A percentile compares a stretch with the other conserved stretches of the same genome.
Conservation (phyloP, 495 filamentous ascomycete genomes). For the Penicillium paradoxum region DNA sequence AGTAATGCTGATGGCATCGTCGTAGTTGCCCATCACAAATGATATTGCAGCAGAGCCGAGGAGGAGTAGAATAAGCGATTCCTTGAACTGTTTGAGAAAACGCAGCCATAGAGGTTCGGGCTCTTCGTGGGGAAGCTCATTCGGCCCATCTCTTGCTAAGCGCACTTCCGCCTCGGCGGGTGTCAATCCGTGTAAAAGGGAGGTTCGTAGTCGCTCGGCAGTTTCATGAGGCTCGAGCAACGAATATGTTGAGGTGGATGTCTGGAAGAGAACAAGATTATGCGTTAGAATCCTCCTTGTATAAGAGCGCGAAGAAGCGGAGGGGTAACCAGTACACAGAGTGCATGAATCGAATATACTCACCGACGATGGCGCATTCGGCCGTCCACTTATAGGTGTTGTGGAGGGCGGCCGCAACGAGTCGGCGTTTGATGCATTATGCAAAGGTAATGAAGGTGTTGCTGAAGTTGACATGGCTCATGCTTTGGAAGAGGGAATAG, state of each 20-base stretch:
- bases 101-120: constrained; percentile 92
- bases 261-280: constrained; percentile 28
- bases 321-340: neutral
- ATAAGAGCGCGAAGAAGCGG: neutral
- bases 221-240: constrained; percentile 69
- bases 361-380: constrained; percentile 32
- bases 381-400: constrained; percentile 31
- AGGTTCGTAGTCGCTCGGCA: constrained; percentile 74
- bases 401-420: constrained; percentile 32
- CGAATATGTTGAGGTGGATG: constrained; percentile 56
- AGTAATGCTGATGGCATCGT: constrained; percentile 93
- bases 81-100: constrained; percentile 94
- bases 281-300: constrained; percentile 7
- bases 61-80: constrained; percentile 83
- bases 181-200: constrained; percentile 71
- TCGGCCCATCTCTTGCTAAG: constrained; percentile 75
- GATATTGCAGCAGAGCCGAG: constrained; percentile 86
- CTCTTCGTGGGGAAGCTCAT: constrained; percentile 90
- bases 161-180: constrained; percentile 75
- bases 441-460: constrained; percentile 52
- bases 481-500: constrained; percentile 28
- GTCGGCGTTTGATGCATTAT: constrained; percentile 43
- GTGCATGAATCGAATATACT: constrained; percentile 9
- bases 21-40: constrained; percentile 88
- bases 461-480: constrained; percentile 60